Base-by-base conservation (phyloP, 495 filamentous ascomycete genomes). In the Paragyromitra xinjiangensis region DNA sequence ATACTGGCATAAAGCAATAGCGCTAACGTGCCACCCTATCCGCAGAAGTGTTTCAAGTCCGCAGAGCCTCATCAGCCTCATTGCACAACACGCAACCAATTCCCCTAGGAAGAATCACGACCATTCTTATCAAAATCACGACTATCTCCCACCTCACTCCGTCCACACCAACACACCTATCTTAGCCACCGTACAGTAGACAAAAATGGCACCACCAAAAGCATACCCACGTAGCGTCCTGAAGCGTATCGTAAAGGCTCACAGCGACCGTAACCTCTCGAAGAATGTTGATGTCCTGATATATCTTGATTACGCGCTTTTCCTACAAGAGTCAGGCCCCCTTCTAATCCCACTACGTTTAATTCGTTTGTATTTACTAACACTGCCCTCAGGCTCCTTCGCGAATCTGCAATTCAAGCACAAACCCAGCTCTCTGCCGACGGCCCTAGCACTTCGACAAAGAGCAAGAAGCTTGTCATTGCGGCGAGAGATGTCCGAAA, bases 211-310 rank as follows among this genome's bases (percentile, higher is more conserved):
- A 37, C 74, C 77, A 2, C 77, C 69, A 37, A 94, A 93, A 82
- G 88, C 93, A 24, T 97, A 97, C 75, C 94, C 94, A 2, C 91
- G 94, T 48, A 90, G 89, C 3, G 94, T 93, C 0, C 87, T 97
- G 71, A 95, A 92, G 84, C 92, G 93, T 76, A 94, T 94, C 44
- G 88, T 97, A 75, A 97, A 96, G 85, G 94, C 94, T 39, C 93
- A 97, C 83, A 91, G 92, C 4, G 91, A 92, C 65, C 88, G 89
- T 76, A 91, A 87, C 68, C 83, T 97, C 75, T 92, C 90, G 86
- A 95, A 94, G 84, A 94, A 97, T 80, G 91, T 90, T 56, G 94
- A 97, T 85, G 90, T 97, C 70, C 85, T 95, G 86, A 93, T 97
- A 87, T 78, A 94, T 81, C 86, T 97, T 44, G 92, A 97, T 81